Base-by-base conservation (phyloP, 2,329 filamentous ascomycete genomes). In the Arthrobotrys iridis region DNA sequence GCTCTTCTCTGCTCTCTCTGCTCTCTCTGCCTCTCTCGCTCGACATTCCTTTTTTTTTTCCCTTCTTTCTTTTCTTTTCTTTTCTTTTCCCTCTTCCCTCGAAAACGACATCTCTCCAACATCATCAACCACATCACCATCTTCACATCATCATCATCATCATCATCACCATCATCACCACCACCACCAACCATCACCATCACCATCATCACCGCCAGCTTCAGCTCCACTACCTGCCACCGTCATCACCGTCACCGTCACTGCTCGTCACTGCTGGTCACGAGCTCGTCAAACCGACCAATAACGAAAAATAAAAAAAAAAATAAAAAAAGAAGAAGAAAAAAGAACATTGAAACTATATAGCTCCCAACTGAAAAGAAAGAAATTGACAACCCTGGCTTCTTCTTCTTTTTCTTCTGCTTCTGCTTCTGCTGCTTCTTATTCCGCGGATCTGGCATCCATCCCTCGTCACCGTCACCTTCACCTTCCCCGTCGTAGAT, bases 271-370 rank as follows among this genome's bases (percentile, higher is more conserved):
- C n/a, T n/a, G n/a, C n/a, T n/a, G n/a, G n/a, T n/a, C n/a, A 48
- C 15, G 18, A 24, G 20, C 7, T 18, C 15, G 18, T 15, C n/a
- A 48, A 15, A 7, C 7, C 15, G 18, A 48, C 7, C 7, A 48
- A 10, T 8, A 48, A 13, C 18, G 24, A 20, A 30, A 37, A 41
- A 46, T 10, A 55, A 84, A 20, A 60, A 6, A 55, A 84, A 88
- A 90, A 79, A 82, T 85, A 64, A 86, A 85, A 28, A 88, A 90
- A 45, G 41, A 45, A 20, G 41, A 15, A 6, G 41, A 45, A 6
- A 81, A 88, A 90, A 81, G 85, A 85, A 58, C 84, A 86, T 75
- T 90, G 88, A 88, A 84, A 85, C 73, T n/a, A n/a, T 40, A 84
- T 84, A 73, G 86, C 86, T 78, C 87, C 88, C 35, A 81, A 82